Conservation (phyloP, 257 asterid genomes). For the Solanum medicagineum region DNA sequence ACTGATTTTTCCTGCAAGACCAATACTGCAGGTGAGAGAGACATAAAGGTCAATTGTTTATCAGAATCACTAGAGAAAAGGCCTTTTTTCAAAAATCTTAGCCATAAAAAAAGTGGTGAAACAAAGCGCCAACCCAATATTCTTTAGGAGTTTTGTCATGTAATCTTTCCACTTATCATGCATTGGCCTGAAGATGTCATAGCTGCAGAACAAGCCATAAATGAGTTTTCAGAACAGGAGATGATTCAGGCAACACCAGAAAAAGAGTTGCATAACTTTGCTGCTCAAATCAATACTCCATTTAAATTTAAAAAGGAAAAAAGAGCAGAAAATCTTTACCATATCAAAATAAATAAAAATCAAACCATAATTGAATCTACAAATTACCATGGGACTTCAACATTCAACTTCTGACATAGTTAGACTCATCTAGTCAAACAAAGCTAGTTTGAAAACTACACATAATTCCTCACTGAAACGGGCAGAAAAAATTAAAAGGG, state of each 20-base stretch:
- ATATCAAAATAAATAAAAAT: neutral
- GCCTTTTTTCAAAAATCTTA: neutral
- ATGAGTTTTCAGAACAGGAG: neutral
- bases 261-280: neutral
- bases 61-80: neutral
- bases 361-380: neutral
- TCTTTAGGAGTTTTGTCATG: slow-evolving; percentile 46
- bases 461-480: neutral
- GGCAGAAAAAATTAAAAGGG: neutral
- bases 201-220: slow-evolving; percentile 31
- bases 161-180: slow-evolving; percentile 83
- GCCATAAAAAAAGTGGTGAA: neutral
- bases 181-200: slow-evolving; percentile 59
- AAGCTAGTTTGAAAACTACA: neutral
- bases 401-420: neutral
- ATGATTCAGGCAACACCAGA: neutral
- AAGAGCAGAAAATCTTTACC: neutral
- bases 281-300: neutral
- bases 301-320: neutral
- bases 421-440: neutral
- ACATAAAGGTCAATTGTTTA: neutral
- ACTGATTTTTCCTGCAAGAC: slow-evolving; percentile 70
- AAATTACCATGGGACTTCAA: neutral
- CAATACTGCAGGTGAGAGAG: neutral
- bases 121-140: slow-evolving; percentile 39